These are phyloP conservation scores for Phytophthora cryptogea DNA, from an alignment of 352 stramenopile species.

Conservation along the genomic window DNA sequence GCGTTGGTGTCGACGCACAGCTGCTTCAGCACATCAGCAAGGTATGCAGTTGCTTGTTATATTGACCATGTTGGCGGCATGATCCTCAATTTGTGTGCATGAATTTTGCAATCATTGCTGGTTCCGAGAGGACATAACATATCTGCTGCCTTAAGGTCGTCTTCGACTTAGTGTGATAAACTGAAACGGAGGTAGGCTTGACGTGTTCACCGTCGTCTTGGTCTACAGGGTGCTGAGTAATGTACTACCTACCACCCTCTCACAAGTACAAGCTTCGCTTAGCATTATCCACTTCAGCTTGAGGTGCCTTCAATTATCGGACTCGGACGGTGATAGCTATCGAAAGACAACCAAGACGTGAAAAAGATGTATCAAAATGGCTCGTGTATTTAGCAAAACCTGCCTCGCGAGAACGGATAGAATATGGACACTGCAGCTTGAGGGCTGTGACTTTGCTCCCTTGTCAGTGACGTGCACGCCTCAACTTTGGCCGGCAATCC, in stretches of 20 bases:
- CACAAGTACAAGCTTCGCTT: no score
- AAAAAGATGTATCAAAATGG: slow-evolving; percentile 31
- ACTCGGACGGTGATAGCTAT: no score
- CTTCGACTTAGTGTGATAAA: no score
- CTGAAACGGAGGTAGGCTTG: no score
- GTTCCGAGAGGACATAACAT: no score
- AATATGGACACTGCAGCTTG: slow-evolving; percentile 35
- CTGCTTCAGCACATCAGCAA: slow-evolving; percentile 35
- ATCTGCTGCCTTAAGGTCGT: no score
- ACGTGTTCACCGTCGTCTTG: no score
- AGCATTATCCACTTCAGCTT: no score
- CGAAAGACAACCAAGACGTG: no score
- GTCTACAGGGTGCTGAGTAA: no score
- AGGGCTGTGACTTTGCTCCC: slow-evolving; percentile 9
- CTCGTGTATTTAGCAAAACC: slow-evolving; percentile 33
- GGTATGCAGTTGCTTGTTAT: slow-evolving; percentile 15
- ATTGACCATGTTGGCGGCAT: background rate
- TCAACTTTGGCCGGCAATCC: slow-evolving; percentile 4
- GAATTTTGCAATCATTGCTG: slow-evolving; percentile 9
- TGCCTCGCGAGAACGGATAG: slow-evolving; percentile 20
- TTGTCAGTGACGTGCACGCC: slow-evolving; percentile 12
- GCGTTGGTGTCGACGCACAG: slow-evolving; percentile 20
- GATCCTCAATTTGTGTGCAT: slow-evolving; percentile 2
- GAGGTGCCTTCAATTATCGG: no score
- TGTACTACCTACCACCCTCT: no score